Evolutionary conservation across 345 rosid genomes (phyloP), one percentile per base, ranked within the genome.

Genomic region (Aquilaria yunnanensis): DNA sequence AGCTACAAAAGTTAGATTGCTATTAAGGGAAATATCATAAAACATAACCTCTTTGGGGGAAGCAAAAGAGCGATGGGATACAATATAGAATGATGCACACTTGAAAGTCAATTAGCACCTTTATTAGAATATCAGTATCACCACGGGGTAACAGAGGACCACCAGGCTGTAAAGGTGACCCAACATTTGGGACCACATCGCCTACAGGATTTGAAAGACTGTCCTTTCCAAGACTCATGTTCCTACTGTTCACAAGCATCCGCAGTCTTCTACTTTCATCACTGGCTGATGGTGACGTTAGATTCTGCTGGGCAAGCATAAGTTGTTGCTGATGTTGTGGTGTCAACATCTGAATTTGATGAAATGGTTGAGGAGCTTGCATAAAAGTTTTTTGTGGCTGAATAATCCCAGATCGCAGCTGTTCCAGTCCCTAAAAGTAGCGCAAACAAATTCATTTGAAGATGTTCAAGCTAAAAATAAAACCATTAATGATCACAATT

Each of bases 251-350:
- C 14, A 70, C 75, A 78, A 84, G 82, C 81, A 72, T 73, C 47
- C 79, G 76, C 63, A 82, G 64, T 65, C 74, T 84, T 62, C 83
- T 73, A 57, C 66, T 56, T 33, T 82, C 94, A 61, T 80, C 90
- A 61, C 56, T 77, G 59, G 65, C 71, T 54, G 88, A 74, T 23
- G 78, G 74, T 12, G 76, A 67, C 30, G 82, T 59, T 71, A 76
- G 63, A 54, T 67, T 78, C 61, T 78, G 87, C 67, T 79, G 88
- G 14, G 86, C 81, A 72, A 76, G 79, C 70, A 82, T 61, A 54
- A 68, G 65, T 53, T 80, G 90, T 51, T 81, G 89, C 52, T 79
- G 88, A 37, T 37, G 43, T 37, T 37, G 43, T 7, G 43, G 43
- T 37, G 43, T 37, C 43, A 37, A 7, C 31, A 75, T 57, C 70